Evolutionary conservation across 176 grass and related monocot species (phyloP), one percentile per base, ranked within the genome.

Genomic region (Phragmites australis): DNA sequence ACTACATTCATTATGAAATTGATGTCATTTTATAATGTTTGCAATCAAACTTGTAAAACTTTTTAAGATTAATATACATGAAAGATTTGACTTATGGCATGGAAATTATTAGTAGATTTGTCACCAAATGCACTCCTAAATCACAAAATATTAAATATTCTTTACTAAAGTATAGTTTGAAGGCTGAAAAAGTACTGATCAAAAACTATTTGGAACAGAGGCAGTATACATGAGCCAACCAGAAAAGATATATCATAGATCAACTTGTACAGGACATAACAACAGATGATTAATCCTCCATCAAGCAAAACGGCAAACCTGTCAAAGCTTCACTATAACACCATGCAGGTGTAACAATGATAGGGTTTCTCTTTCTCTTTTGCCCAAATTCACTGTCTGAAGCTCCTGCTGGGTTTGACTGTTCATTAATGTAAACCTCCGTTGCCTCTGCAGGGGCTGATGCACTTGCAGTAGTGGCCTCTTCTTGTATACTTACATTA

Each of bases 331-430:
- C 95, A 87, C 81, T 90, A 50, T 93, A 98, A 83, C 85, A 94
- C 95, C 95, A 98, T 41, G 95, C 95, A 42, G 95, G 92, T 77
- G 90, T 94, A 88, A 94, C 92, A 77, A 98, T 89, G 46, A 94
- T 85, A 85, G 95, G 92, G 53, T 87, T 94, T 78, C 86, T 90
- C 62, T 94, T 98, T 88, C 88, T 92, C 85, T 98, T 98, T 74
- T 89, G 83, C 21, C 78, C 84, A 93, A 82, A 53, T 74, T 93
- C 84, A 40, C 40, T 70, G 70, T 93, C 91, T 40, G 69, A 61
- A 69, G 65, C 41, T 72, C 43, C 43, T 37, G 44, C 74, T 77
- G 62, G 50, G 21, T 90, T 84, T 46, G 82, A 80, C n/a, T 72
- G 78, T 91, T 92, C 83, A 70, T 76, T 89, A 40, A 89, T 74